A percentile compares a stretch with the other conserved stretches of the same genome.
These are phyloP conservation scores for Gracilaria domingensis DNA, from an alignment of 23 red algal genomes.

Conservation along the genomic window DNA sequence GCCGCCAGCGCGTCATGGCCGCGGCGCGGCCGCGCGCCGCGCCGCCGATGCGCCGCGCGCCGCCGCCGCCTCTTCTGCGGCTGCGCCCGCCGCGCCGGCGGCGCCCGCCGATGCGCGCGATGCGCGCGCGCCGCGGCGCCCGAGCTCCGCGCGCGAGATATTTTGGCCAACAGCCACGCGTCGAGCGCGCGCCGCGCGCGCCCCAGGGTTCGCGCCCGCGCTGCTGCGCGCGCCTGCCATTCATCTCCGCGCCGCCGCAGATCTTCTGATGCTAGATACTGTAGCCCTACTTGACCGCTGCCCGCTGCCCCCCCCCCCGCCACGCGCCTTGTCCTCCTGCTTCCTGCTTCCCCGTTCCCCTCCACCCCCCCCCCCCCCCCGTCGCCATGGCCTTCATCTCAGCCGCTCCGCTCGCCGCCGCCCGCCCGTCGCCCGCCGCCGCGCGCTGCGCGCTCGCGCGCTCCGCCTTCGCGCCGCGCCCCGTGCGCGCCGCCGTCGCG, in stretches of 20 bases:
- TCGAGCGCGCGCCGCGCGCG: neutral
- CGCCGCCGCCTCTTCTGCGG: neutral
- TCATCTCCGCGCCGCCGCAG: neutral
- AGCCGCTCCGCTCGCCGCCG: slow-evolving; percentile 12
- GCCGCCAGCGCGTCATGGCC: neutral
- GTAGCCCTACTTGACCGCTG: too few species aligned
- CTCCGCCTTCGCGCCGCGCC: neutral
- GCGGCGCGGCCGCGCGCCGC: neutral
- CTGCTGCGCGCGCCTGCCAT: neutral
- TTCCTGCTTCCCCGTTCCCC: neutral
- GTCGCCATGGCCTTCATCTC: slow-evolving; percentile 58
- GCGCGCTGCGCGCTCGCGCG: too few species aligned
- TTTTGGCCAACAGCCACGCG: too few species aligned
- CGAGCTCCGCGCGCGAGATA: neutral
- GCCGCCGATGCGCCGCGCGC: slow-evolving; percentile 21
- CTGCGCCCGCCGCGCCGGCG: too few species aligned
- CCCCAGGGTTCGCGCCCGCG: neutral
- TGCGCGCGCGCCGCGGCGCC: neutral
- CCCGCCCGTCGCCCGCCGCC: neutral
- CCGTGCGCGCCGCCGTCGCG: neutral
- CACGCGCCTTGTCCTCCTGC: neutral
- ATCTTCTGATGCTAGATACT: too few species aligned
- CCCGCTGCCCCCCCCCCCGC: too few species aligned
- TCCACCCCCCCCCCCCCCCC: neutral
- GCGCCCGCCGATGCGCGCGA: neutral